Evolutionary conservation across 2,329 filamentous ascomycete genomes (phyloP), one percentile per base, ranked within the genome.

Genomic region (Pseudogymnoascus sp.): DNA sequence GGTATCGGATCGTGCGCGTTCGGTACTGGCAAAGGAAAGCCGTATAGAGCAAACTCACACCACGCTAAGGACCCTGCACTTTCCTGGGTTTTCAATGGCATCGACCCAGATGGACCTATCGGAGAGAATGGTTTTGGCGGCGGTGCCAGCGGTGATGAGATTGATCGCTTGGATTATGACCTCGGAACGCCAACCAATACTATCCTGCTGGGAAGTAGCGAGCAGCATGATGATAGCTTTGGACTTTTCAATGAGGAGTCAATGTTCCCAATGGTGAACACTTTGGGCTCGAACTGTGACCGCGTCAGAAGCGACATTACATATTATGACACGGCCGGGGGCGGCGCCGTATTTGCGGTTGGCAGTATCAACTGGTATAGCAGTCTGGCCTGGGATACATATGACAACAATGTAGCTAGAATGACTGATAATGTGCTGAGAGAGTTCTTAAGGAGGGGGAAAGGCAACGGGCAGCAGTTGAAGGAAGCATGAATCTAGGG

Each of bases 101-200:
- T 52, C 14, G 43, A 31, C 11, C 64, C 33, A 49, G 70, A 39
- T 70, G 67, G 38, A 60, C 66, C 14, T 67, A 66, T 29, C 64
- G 72, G 69, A 12, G 65, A 69, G 39, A 59, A 69, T 11, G 67
- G 68, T 3, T 70, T 74, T 12, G 72, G 70, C 1, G 72, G 72
- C 41, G 71, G 72, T 19, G 72, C 71, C 7, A 70, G 67, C 59
- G 73, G 72, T 12, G 73, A 76, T 38, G 73, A 75, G 64, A 72
- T 75, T 59, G 74, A 75, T 65, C 66, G 72, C 3, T 63, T 72
- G n/a, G 73, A 75, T 59, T 66, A 69, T 61, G 63, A 43, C 6
- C 66, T 71, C 12, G 73, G 73, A 1, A 72, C 70, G 16, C 73
- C 74, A 1, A 23, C 60, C 2, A 70, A 73, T 61, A 66, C 69